phyloP scores from a whole-genome alignment of 345 rosid species.

The Pseudoturritis turrita region DNA sequence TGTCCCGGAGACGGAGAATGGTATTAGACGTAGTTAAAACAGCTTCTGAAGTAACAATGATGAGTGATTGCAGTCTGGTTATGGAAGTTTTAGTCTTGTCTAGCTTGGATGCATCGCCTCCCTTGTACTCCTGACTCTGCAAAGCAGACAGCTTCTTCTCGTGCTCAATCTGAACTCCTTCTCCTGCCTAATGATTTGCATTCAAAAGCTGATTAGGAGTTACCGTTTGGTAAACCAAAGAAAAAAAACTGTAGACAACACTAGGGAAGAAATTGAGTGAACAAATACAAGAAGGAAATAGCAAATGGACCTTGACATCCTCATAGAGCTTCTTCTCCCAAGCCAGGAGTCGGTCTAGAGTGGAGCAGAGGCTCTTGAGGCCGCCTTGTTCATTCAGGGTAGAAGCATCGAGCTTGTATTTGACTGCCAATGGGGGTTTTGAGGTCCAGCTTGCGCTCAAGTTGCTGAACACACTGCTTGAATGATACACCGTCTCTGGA shows the following conservation, averaged over 20 bases:
- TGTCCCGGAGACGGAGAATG: slow-evolving; percentile 69
- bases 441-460: slow-evolving; percentile 95
- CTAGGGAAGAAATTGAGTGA: too few relatives aligned
- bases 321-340: slow-evolving; percentile 94
- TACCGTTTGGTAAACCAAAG: not conserved
- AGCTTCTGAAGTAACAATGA: slow-evolving; percentile 76
- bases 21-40: slow-evolving; percentile 82
- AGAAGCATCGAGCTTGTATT: slow-evolving; percentile 59
- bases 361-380: slow-evolving; percentile 73
- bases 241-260: too few relatives aligned
- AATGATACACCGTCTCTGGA: slow-evolving; percentile 94
- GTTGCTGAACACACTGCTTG: slow-evolving; percentile 74
- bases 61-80: slow-evolving; percentile 58
- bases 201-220: slow-evolving; percentile 8
- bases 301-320: slow-evolving; percentile 70
- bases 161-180: slow-evolving; percentile 81
- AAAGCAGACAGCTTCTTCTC: slow-evolving; percentile 70
- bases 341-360: slow-evolving; percentile 80
- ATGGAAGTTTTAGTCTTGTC: slow-evolving; percentile 83
- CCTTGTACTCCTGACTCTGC: slow-evolving; percentile 90
- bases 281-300: not conserved
- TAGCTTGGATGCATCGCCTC: slow-evolving; percentile 65
- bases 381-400: slow-evolving; percentile 50
- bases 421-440: slow-evolving; percentile 90
- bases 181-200: slow-evolving; percentile 50